Percentiles rank a stretch among this genome's conserved stretches.
Conservation (phyloP, 31 red algal species). For the Odonthalia washingtoniensis region DNA sequence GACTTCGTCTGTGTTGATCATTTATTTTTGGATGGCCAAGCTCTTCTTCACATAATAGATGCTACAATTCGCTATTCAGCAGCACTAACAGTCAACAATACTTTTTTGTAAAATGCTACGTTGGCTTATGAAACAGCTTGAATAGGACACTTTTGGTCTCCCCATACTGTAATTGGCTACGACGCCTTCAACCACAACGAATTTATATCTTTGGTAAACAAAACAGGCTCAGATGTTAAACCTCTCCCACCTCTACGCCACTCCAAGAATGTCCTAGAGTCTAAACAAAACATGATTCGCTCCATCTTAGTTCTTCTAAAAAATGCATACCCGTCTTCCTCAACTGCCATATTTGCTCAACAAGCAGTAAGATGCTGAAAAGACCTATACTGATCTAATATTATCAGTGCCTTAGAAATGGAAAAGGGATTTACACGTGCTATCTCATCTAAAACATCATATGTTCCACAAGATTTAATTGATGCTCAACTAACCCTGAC, state of each 20-base stretch:
- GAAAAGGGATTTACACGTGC: too few species aligned
- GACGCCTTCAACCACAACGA: not conserved
- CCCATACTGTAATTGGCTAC: not conserved
- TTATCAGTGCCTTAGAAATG: too few species aligned
- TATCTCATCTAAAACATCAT: too few species aligned
- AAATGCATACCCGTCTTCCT: too few species aligned
- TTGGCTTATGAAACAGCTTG: not conserved
- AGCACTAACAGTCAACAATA: not conserved
- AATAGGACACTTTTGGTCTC: conserved; percentile 15
- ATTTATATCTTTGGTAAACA: not conserved
- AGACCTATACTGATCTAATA: too few species aligned
- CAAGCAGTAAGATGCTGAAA: too few species aligned
- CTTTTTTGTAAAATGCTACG: conserved; percentile 1
- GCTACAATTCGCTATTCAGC: conserved; percentile 8
- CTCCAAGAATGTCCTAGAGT: conserved; percentile 26
- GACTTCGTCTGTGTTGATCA: conserved; percentile 23
- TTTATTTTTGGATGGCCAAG: too few species aligned
- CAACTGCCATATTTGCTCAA: too few species aligned
- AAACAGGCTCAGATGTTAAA: not conserved
- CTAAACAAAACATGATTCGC: too few species aligned
- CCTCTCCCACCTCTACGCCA: conserved; percentile 5
- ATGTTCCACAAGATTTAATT: too few species aligned
- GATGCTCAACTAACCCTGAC: too few species aligned
- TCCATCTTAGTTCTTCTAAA: too few species aligned
- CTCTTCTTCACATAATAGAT: conserved; percentile 32